Evolutionary conservation across 495 filamentous ascomycete species (phyloP).

Genomic region (Hypomontagnella submonticulosa): DNA sequence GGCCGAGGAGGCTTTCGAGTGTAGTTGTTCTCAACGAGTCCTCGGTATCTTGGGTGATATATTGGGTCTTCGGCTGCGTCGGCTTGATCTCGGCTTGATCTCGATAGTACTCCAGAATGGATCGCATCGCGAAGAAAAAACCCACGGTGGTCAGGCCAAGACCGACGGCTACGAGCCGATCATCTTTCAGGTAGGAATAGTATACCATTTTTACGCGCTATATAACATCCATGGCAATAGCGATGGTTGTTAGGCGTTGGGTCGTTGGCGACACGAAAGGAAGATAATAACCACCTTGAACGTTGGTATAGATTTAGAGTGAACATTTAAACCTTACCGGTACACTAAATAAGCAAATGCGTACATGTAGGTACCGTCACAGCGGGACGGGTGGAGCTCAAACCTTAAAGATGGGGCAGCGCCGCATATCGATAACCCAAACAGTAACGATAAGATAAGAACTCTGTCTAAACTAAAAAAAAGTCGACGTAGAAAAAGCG

Average conservation of each 20-base stretch:
- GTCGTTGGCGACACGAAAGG: neutral
- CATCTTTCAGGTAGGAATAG: constrained; percentile 51
- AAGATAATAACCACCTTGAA: too few relatives aligned
- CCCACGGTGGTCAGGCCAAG: constrained; percentile 53
- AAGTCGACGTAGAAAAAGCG: constrained; percentile 24
- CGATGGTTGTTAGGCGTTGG: neutral
- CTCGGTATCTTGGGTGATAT: constrained; percentile 70
- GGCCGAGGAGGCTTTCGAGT: constrained; percentile 61
- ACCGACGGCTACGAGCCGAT: constrained; percentile 55
- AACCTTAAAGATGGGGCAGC: neutral
- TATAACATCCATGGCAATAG: constrained; percentile 25
- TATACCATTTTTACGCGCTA: constrained; percentile 47
- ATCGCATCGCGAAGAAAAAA: constrained; percentile 52
- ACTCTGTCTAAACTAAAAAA: constrained; percentile 17
- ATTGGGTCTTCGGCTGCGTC: constrained; percentile 63
- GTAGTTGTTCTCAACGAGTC: constrained; percentile 62
- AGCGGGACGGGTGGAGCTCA: too few relatives aligned
- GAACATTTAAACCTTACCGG: too few relatives aligned
- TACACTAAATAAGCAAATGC: too few relatives aligned
- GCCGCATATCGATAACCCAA: constrained; percentile 11
- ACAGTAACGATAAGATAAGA: constrained; percentile 28
- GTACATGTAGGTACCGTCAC: too few relatives aligned
- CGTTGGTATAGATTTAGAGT: too few relatives aligned
- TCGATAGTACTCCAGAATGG: constrained; percentile 56
- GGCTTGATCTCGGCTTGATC: constrained; percentile 61